These are phyloP conservation scores for Solanum tarapatanum DNA, from an alignment of 257 asterid genomes.

Conservation along the genomic window DNA sequence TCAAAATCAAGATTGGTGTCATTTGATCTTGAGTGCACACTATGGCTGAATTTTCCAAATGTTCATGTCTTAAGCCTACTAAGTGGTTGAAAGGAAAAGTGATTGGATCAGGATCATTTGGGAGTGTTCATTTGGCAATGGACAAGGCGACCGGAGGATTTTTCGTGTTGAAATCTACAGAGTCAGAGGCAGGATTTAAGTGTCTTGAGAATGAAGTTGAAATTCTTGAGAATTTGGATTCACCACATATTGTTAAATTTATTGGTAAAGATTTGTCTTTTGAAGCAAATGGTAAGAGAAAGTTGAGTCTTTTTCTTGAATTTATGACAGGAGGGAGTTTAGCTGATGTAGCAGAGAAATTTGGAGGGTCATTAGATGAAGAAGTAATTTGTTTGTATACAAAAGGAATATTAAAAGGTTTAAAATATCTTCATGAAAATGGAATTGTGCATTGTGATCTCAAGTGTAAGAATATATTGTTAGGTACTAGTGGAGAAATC, in stretches of 20 bases:
- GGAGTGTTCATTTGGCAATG: conserved; percentile 37
- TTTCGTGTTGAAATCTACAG: conserved; percentile 38
- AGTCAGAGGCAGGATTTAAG: conserved; percentile 21
- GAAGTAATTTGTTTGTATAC: conserved; percentile 37
- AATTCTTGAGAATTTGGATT: conserved; percentile 28
- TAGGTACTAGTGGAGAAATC: conserved; percentile 26
- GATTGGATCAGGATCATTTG: conserved; percentile 48
- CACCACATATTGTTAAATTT: conserved; percentile 31
- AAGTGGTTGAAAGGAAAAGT: conserved; percentile 47
- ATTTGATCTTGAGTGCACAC: neutral
- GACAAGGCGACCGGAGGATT: conserved; percentile 38
- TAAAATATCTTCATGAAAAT: conserved; percentile 26
- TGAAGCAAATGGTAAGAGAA: conserved; percentile 5
- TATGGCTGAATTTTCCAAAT: conserved; percentile 17
- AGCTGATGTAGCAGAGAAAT: conserved; percentile 27
- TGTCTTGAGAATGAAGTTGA: conserved; percentile 40
- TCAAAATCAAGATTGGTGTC: neutral
- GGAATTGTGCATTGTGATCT: conserved; percentile 48
- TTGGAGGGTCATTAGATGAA: conserved; percentile 40
- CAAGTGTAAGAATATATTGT: conserved; percentile 42
- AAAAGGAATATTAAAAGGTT: conserved; percentile 29
- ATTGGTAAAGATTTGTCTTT: conserved; percentile 26
- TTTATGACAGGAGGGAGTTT: conserved; percentile 56
- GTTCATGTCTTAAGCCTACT: conserved; percentile 13
- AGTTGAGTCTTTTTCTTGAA: conserved; percentile 32